Base-by-base conservation (phyloP, 1,284 basidiomycete species). In the Sporisorium reilianum region DNA sequence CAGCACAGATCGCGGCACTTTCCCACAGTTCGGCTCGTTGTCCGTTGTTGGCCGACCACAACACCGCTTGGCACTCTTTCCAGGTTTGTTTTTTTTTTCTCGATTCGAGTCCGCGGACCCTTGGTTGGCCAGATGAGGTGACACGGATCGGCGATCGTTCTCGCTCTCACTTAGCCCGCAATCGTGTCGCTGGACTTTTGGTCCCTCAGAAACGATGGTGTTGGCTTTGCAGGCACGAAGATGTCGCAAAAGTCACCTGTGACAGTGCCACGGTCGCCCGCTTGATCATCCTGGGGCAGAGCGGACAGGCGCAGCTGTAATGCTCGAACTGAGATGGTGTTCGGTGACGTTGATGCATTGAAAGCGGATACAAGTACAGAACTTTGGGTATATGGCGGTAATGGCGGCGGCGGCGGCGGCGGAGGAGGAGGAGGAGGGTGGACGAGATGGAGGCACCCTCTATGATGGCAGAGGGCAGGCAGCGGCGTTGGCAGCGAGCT, bases 41-140 rank as follows among this genome's bases (percentile, higher is more conserved):
- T 10, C 26, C 45, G 6, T 28, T 28, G 26, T 28, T 28, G 45
- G 28, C 45, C 45, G 26, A 46, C 26, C 23, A 25, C 11, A 45
- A 45, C 44, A 45, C 44, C 45, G 45, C 45, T 46, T 46, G 26
- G 45, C 25, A 46, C 18, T 46, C 10, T 45, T 25, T 44, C n/a
- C n/a, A n/a, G n/a, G 28, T 14, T 11, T 9, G 12, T 7, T 34
- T 20, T 22, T 41, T 22, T 45, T 45, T 45, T 25, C 23, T n/a
- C 41, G 23, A 5, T 12, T 22, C 42, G 11, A 44, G n/a, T 16
- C 20, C n/a, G n/a, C n/a, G 16, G 45, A 46, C 45, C 45, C 44
- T 28, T 46, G 5, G 25, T 44, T 42, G n/a, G n/a, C n/a, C n/a
- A n/a, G n/a, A n/a, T n/a, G n/a, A n/a, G n/a, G n/a, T n/a, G n/a